Evolutionary conservation across 176 grass and related monocot genomes (phyloP), one percentile per base, ranked within the genome.

Genomic region (Carex scoparia): DNA sequence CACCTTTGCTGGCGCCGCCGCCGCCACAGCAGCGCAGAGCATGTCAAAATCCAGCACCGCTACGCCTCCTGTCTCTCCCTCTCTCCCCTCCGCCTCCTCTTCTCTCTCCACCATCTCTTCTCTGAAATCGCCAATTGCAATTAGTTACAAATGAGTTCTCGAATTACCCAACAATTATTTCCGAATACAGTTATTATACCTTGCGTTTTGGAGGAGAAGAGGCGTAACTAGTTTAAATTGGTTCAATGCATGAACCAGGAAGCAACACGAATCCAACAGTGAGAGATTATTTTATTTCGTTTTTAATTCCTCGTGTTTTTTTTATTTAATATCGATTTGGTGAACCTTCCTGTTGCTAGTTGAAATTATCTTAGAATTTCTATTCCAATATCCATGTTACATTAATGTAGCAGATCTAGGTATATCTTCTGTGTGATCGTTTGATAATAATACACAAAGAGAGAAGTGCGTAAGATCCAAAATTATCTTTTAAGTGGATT

Each of bases 41-140:
- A 99, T 91, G 85, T 99, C 96, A 78, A 99, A 99, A 83, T 99
- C 96, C 84, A 99, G 66, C 61, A 79, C 75, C 81, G 91, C 28
- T 65, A 56, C 76, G 18, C 72, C 48, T 89, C 86, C 84, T 82
- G 82, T 48, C 4, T 87, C 83, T 83, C 79, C 71, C 64, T 67
- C 74, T 81, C 79, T 33, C 81, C 53, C 31, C 70, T 72, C 72
- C 63, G 69, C n/a, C 73, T 10, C 87, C n/a, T 55, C 87, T 35
- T 84, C 10, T 49, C 38, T 57, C 65, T 46, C 82, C 58, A 76
- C 64, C 15, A 14, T 48, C 3, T 31, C 61, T 55, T 33, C 59
- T 53, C 86, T 46, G 54, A 44, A 66, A 85, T 76, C 86, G 74
- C 71, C 23, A 28, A 82, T 63, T 12, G 18, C 56, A 81, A 65